Base-by-base conservation (phyloP, 2,329 filamentous ascomycete genomes). In the Calonectria leucothoes region DNA sequence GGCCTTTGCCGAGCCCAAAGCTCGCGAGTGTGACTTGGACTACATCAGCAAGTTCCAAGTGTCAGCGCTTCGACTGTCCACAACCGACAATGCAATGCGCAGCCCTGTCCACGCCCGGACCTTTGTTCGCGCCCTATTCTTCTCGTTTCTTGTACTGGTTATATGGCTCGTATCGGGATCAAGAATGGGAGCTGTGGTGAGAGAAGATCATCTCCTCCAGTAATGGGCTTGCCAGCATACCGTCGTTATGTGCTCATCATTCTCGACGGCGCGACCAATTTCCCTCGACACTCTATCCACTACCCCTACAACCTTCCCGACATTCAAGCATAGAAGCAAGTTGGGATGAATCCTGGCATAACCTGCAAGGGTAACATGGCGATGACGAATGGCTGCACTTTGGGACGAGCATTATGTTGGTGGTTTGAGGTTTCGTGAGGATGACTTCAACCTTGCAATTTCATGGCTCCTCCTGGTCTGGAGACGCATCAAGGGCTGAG, bases 1-100 rank as follows among this genome's bases (percentile, higher is more conserved):
- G 75, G 85, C 86, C 1, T 96, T 92, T 77, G 91, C 91, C 0
- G 85, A 87, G 39, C 89, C 89, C 25, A 93, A 93, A 82, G 83
- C 88, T 20, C 89, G 91, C 51, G 90, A 92, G 14, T 89, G 88
- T 45, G 91, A 93, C 74, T 78, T 93, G 59, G 85, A 88, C 23
- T 93, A 92, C 80, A 89, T 93, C 72, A 85, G 82, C 49, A 81
- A 84, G 37, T 91, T 92, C 75, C 82, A 89, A 10, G 76, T 81
- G n/a, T 82, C 83, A 45, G 80, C 86, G 29, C 82, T 88, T 15
- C 76, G 76, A 17, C 74, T 69, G 11, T 65, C 70, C 7, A 77
- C 55, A 3, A 72, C 74, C 1, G 55, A 76, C 5, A 49, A 67
- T 25, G 42, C 70, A 8, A 75, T 63, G n/a, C 74, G 75, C 45